Percentiles rank a stretch among this genome's conserved stretches.
Evolutionary conservation across 441 rosid genomes (phyloP).

Genomic region (Sinapis alba): DNA sequence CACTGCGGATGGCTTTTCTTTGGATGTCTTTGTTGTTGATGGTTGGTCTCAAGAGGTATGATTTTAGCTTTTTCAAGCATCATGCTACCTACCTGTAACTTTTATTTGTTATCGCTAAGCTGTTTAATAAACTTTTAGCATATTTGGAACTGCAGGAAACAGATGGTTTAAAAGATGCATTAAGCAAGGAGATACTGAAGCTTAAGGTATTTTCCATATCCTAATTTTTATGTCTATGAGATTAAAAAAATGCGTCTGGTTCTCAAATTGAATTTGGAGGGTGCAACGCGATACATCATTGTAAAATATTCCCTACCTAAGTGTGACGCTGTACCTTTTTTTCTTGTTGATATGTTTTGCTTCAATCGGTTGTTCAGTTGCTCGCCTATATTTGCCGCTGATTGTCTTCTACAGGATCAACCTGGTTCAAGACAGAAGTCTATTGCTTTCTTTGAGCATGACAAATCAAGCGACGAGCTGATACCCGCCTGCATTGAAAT

Average conservation of each 20-base stretch:
- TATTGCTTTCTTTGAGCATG: constrained; percentile 48
- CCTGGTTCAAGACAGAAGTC: constrained; percentile 48
- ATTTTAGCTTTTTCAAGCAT: background rate
- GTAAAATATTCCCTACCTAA: constrained; percentile 15
- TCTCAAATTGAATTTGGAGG: constrained; percentile 3
- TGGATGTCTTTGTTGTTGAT: constrained; percentile 89
- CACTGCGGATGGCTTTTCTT: constrained; percentile 80
- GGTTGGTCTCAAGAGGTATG: constrained; percentile 90
- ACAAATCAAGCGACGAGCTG: constrained; percentile 47
- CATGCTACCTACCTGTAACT: background rate
- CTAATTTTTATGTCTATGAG: background rate
- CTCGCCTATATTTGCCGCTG: background rate
- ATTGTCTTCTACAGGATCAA: constrained; percentile 63
- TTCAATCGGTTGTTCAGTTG: constrained; percentile 15
- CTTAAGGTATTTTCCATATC: constrained; percentile 54
- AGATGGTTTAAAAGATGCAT: constrained; percentile 61
- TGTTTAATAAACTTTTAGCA: constrained; percentile 24
- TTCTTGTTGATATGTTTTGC: constrained; percentile 10
- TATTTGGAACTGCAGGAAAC: constrained; percentile 54
- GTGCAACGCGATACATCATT: background rate
- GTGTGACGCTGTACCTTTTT: background rate
- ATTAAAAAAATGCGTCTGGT: background rate
- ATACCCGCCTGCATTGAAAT: constrained; percentile 71
- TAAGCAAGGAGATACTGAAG: constrained; percentile 64
- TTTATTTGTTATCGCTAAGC: background rate